phyloP scores from a whole-genome alignment of 306 rosid species.

The Medicago arabica region DNA sequence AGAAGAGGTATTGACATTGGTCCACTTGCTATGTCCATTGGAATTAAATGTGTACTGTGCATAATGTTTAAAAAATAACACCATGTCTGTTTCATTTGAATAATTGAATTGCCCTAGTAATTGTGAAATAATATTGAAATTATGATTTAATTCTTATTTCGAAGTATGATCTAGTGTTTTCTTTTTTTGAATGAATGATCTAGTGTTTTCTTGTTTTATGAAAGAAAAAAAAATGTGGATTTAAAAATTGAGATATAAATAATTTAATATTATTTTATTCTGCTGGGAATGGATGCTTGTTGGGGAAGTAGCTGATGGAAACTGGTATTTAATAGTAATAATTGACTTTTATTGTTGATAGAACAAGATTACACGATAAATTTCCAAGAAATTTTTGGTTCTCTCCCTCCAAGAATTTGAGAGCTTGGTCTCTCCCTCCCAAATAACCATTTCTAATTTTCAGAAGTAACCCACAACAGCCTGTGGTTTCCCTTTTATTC shows the following conservation, averaged over 20 bases:
- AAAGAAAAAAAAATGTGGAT: not conserved
- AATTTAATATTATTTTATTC: not conserved
- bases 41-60: conserved; percentile 28
- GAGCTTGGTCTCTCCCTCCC: too few species aligned
- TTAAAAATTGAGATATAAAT: not conserved
- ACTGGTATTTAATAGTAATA: too few species aligned
- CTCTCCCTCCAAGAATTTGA: too few species aligned
- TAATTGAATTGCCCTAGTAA: conserved; percentile 21
- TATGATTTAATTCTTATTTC: conserved; percentile 4
- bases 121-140: conserved; percentile 20
- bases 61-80: conserved; percentile 27
- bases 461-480: too few species aligned
- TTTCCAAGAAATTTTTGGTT: too few species aligned
- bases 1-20: conserved; percentile 66
- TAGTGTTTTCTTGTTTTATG: conserved; percentile 3
- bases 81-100: conserved; percentile 13
- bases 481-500: too few species aligned
- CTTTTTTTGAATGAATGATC: not conserved
- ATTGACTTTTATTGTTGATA: too few species aligned
- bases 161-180: conserved; percentile 8
- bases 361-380: too few species aligned
- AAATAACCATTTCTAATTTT: too few species aligned
- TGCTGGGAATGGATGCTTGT: not conserved
- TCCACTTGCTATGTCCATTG: conserved; percentile 31
- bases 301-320: not conserved